Evolutionary conservation across 129 eudicot species (phyloP).

Genomic region (Flaveria sonorensis): DNA sequence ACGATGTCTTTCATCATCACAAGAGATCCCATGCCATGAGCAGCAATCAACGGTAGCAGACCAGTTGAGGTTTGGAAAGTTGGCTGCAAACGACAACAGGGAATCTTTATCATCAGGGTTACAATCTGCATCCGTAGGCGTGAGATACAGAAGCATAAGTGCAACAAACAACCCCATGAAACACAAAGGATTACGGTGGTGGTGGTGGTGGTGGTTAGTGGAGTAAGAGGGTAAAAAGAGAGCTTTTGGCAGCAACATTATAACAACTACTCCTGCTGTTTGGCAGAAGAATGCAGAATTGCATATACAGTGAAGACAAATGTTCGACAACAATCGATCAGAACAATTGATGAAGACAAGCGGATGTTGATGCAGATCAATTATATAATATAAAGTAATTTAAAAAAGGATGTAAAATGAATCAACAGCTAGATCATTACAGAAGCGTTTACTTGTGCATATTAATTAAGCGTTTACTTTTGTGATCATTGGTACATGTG

Average conservation of each 20-base stretch:
- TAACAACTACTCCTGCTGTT: background rate
- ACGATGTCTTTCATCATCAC: too few species aligned
- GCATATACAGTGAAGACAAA: too few species aligned
- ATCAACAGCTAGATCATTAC: too few species aligned
- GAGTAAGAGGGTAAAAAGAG: background rate
- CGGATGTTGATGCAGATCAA: background rate
- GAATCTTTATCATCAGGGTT: constrained; percentile 38
- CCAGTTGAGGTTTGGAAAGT: too few species aligned
- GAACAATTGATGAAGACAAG: too few species aligned
- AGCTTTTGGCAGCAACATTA: background rate
- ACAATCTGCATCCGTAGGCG: constrained; percentile 37
- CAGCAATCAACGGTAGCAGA: too few species aligned
- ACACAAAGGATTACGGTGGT: background rate
- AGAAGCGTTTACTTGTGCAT: too few species aligned
- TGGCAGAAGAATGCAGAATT: background rate
- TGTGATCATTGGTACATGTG: too few species aligned
- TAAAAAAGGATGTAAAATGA: too few species aligned
- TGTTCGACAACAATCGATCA: too few species aligned
- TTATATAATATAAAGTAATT: too few species aligned
- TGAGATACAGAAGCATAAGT: constrained; percentile 1
- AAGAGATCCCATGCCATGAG: too few species aligned
- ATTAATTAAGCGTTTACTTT: background rate
- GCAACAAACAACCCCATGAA: background rate
- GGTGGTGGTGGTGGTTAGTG: background rate
- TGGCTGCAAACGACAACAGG: constrained; percentile 32